Evolutionary conservation across 805 yeast genomes (phyloP).

Genomic region (Candida insectorum): DNA sequence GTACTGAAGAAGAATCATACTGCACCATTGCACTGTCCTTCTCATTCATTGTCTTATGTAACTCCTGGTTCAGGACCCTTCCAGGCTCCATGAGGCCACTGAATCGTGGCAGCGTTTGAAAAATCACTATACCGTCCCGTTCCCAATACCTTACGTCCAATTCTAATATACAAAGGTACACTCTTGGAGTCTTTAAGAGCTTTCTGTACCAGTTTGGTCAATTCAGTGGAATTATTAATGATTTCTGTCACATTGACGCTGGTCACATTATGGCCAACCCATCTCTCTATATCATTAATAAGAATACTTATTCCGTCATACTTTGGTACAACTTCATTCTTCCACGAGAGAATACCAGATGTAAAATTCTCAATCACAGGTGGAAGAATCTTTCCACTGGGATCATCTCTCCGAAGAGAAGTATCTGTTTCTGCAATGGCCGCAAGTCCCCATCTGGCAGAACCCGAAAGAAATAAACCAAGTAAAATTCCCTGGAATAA

Average conservation of each 20-base stretch:
- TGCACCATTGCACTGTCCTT: too few relatives aligned
- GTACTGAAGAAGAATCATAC: too few relatives aligned
- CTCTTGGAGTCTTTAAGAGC: conserved; percentile 28
- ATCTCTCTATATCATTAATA: conserved; percentile 76
- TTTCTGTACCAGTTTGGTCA: conserved; percentile 20
- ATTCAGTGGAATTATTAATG: conserved; percentile 12
- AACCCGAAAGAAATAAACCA: conserved; percentile 81
- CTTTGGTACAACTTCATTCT: too few relatives aligned
- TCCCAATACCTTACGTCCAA: conserved; percentile 48
- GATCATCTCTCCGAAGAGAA: conserved; percentile 70
- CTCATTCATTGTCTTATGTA: too few relatives aligned
- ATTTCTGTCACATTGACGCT: conserved; percentile 22
- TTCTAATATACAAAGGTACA: conserved; percentile 48
- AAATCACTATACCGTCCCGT: conserved; percentile 52
- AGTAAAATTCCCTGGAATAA: conserved; percentile 79
- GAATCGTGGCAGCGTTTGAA: conserved; percentile 56
- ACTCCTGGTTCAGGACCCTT: conserved; percentile 51
- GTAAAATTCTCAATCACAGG: conserved; percentile 40
- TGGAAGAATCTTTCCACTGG: conserved; percentile 52
- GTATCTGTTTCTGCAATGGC: conserved; percentile 76
- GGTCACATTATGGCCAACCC: conserved; percentile 47
- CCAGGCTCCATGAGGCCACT: conserved; percentile 61
- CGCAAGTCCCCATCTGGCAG: conserved; percentile 91
- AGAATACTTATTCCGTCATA: conserved; percentile 49
- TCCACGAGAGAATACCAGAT: conserved; percentile 39